Evolutionary conservation across 1,284 basidiomycete species (phyloP).

Genomic region (Moniliella sp.): DNA sequence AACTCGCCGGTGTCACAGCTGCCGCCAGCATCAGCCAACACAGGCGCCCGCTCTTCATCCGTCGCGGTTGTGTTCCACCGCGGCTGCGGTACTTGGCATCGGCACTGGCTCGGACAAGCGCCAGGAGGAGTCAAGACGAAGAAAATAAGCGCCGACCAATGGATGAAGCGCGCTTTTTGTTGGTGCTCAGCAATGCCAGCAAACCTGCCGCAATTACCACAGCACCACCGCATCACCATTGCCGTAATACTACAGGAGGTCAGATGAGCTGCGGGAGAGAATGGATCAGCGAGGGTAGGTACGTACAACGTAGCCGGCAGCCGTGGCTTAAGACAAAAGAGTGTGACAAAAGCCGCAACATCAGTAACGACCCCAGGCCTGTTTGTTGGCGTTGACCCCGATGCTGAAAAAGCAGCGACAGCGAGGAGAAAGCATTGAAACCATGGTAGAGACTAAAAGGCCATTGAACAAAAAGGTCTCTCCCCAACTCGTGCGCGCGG

Average conservation of each 20-base stretch:
- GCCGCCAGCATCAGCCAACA: no score
- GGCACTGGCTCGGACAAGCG: conserved; percentile 58
- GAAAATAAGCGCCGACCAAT: conserved; percentile 69
- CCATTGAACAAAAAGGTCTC: conserved; percentile 37
- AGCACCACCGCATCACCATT: conserved; percentile 78
- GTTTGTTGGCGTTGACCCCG: conserved; percentile 49
- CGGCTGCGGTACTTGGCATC: no score
- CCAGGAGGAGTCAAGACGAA: conserved; percentile 61
- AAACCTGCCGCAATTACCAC: conserved; percentile 64
- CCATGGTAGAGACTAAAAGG: conserved; percentile 45
- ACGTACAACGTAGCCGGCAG: conserved; percentile 50
- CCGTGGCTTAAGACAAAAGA: conserved; percentile 86
- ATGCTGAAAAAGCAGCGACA: conserved; percentile 67
- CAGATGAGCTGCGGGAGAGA: background rate
- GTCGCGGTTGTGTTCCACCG: no score
- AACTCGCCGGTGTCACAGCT: no score
- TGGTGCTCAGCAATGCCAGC: conserved; percentile 37
- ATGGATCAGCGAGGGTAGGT: conserved; percentile 21
- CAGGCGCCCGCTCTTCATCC: no score
- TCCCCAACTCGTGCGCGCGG: conserved; percentile 37
- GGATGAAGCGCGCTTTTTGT: conserved; percentile 45
- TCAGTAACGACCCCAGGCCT: conserved; percentile 68
- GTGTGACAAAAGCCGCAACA: conserved; percentile 69
- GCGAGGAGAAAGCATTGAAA: conserved; percentile 89
- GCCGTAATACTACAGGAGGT: conserved; percentile 41